Evolutionary conservation across 2,329 filamentous ascomycete genomes (phyloP).

Genomic region (Harringtonia lauricola): DNA sequence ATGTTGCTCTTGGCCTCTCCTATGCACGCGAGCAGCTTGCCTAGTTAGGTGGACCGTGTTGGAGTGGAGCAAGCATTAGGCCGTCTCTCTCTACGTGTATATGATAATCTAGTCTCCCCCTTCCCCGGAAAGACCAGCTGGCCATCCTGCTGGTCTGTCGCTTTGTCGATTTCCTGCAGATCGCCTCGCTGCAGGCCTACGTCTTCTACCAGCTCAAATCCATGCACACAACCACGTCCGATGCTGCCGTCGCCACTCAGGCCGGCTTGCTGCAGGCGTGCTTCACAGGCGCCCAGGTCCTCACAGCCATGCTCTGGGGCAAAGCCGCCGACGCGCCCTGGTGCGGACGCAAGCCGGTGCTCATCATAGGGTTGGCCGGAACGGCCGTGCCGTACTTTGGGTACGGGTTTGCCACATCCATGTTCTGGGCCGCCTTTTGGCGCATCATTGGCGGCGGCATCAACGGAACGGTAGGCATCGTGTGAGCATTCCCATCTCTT

Average conservation of each 20-base stretch:
- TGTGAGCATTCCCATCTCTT: slow-evolving; percentile 18
- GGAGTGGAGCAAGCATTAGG: too few relatives aligned
- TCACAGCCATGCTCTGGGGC: slow-evolving; percentile 66
- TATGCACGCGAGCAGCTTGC: too few relatives aligned
- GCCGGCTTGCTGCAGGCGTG: slow-evolving; percentile 60
- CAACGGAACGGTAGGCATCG: slow-evolving; percentile 38
- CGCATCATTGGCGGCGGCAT: slow-evolving; percentile 50
- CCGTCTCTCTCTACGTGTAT: too few relatives aligned
- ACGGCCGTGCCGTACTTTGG: slow-evolving; percentile 57
- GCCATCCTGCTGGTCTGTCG: slow-evolving; percentile 16
- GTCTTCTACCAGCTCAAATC: slow-evolving; percentile 14
- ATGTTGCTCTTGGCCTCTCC: too few relatives aligned
- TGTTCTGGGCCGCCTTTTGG: slow-evolving; percentile 54
- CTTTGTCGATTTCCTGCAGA: slow-evolving; percentile 17
- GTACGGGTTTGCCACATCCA: slow-evolving; percentile 60
- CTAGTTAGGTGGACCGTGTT: too few relatives aligned
- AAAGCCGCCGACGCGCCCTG: slow-evolving; percentile 47
- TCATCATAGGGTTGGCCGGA: slow-evolving; percentile 59
- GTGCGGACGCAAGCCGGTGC: slow-evolving; percentile 56
- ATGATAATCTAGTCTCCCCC: too few relatives aligned
- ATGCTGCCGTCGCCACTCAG: slow-evolving; percentile 30
- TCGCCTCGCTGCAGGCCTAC: slow-evolving; percentile 15
- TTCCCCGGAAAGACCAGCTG: slow-evolving; percentile 16
- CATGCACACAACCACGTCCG: slow-evolving; percentile 5
- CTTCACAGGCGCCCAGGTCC: slow-evolving; percentile 63